Conservation (phyloP, 768 basidiomycete genomes). For the Termitomyces sp. region DNA sequence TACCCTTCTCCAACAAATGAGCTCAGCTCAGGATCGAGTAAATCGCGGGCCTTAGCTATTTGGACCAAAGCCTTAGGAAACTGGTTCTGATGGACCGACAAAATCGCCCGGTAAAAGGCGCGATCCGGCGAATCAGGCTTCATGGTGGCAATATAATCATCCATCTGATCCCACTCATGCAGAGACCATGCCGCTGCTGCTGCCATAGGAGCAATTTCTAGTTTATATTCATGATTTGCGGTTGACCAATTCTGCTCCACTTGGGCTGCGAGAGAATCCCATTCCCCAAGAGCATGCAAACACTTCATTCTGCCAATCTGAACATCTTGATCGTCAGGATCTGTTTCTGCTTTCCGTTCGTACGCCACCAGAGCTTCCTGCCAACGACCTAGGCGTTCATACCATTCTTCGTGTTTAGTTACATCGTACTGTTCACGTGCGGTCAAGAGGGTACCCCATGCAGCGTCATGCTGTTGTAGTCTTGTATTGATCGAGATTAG, state of each 20-base stretch:
- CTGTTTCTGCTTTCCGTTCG: conserved; percentile 69
- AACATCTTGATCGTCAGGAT: conserved; percentile 70
- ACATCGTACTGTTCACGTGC: conserved; percentile 89
- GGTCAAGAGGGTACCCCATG: conserved; percentile 91
- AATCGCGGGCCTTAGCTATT: conserved; percentile 88
- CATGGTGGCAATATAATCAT: conserved; percentile 93
- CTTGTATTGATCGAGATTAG: conserved; percentile 96
- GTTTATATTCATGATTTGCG: conserved; percentile 75
- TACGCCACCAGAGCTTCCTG: conserved; percentile 87
- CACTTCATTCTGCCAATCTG: conserved; percentile 93
- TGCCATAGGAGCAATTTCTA: conserved; percentile 93
- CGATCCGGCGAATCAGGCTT: conserved; percentile 89
- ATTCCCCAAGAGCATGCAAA: conserved; percentile 94
- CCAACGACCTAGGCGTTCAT: conserved; percentile 94
- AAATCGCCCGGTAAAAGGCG: conserved; percentile 93
- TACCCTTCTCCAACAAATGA: conserved; percentile 94
- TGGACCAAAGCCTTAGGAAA: conserved; percentile 86
- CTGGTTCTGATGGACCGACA: conserved; percentile 94
- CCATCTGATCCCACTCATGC: conserved; percentile 98
- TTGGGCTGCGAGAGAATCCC: conserved; percentile 83
- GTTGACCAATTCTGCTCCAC: conserved; percentile 87
- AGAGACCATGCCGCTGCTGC: conserved; percentile 97
- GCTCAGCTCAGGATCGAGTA: conserved; percentile 85
- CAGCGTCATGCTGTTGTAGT: conserved; percentile 95
- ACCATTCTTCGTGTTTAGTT: conserved; percentile 96